Conservation (phyloP, 768 basidiomycete species). For the Auriscalpium microsporum region DNA sequence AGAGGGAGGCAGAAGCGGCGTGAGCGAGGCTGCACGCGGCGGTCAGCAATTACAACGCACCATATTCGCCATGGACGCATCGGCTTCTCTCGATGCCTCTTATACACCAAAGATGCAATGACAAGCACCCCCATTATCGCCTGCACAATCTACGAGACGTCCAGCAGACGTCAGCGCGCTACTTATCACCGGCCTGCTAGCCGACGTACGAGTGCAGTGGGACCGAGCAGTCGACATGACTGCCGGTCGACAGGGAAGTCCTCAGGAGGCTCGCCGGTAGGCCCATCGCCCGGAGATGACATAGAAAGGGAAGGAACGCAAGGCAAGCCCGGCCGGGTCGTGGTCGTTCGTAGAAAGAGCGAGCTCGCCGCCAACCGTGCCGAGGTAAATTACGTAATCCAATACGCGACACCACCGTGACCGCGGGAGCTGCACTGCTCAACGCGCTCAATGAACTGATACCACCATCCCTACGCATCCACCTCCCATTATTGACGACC, state of each 20-base stretch:
- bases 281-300: background rate
- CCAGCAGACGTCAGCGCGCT: background rate
- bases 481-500: no score
- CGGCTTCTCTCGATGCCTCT: conserved; percentile 77
- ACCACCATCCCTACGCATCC: no score
- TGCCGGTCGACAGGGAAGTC: conserved; percentile 34
- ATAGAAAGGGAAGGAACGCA: no score
- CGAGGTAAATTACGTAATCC: background rate
- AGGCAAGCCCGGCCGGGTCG: background rate
- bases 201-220: conserved; percentile 34
- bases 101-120: conserved; percentile 78
- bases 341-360: background rate
- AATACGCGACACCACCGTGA: background rate
- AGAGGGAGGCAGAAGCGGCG: background rate
- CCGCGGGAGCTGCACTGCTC: no score
- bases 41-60: conserved; percentile 30
- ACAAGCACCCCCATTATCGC: conserved; percentile 86
- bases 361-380: no score
- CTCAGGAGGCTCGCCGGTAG: conserved; percentile 16
- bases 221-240: conserved; percentile 38
- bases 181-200: background rate
- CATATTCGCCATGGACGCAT: conserved; percentile 92
- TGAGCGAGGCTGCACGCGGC: background rate
- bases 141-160: conserved; percentile 57
- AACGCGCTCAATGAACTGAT: no score